Percentiles rank a stretch among this genome's conserved stretches.
These are phyloP conservation scores for Spathaspora boniae DNA, from an alignment of 805 yeast genomes.

Conservation along the genomic window DNA sequence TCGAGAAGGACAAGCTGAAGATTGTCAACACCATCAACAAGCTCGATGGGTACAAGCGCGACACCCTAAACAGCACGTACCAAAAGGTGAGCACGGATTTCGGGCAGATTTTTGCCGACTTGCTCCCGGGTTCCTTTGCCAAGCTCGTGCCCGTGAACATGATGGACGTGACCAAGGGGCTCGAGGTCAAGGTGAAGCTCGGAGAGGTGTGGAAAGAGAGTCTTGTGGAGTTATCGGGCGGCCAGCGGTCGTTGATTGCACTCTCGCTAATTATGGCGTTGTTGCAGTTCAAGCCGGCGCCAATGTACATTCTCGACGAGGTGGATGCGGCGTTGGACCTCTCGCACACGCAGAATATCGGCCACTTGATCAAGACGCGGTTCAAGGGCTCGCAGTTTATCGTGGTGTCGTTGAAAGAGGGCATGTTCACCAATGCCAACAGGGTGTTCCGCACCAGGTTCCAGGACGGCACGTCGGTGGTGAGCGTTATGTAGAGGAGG, in stretches of 20 bases:
- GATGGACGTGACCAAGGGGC: constrained; percentile 83
- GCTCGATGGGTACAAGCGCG: constrained; percentile 79
- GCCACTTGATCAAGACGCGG: constrained; percentile 90
- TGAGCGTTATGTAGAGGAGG: constrained; percentile 61
- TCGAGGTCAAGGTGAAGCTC: constrained; percentile 83
- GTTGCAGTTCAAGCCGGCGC: constrained; percentile 94
- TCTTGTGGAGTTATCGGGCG: constrained; percentile 92
- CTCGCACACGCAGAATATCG: constrained; percentile 96
- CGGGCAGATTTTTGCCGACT: constrained; percentile 84
- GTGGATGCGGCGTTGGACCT: constrained; percentile 98
- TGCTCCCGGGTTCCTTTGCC: constrained; percentile 86
- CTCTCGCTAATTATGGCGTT: constrained; percentile 87
- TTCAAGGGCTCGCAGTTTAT: constrained; percentile 96
- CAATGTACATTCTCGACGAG: constrained; percentile 96
- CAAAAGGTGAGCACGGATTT: constrained; percentile 83
- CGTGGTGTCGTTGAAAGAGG: constrained; percentile 94
- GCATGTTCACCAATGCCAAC: constrained; percentile 97
- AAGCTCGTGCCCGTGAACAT: constrained; percentile 79
- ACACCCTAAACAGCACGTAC: constrained; percentile 81
- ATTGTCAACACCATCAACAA: constrained; percentile 84
- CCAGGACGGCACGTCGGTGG: constrained; percentile 95
- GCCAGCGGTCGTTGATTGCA: constrained; percentile 93
- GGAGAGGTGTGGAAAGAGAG: constrained; percentile 97
- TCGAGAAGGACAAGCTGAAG: constrained; percentile 84
- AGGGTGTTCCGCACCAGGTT: constrained; percentile 89